Evolutionary conservation across 306 rosid species (phyloP).

Genomic region (cucumber (Cucumis sativus)): Cucumber_9930_V3 NC_026656.2:14672501-14673000

Average conservation of each 20-base stretch:
- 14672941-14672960: background rate
- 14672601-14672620: background rate
- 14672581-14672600: background rate
- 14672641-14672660: background rate
- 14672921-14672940: background rate
- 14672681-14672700: background rate
- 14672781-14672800: background rate
- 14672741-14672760: background rate
- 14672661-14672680: background rate
- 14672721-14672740: background rate
- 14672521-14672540: constrained; percentile 44
- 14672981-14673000: background rate
- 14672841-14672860: background rate
- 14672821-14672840: background rate
- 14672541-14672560: background rate
- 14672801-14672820: background rate
- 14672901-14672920: background rate
- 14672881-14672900: background rate
- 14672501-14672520: constrained; percentile 26
- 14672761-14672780: background rate
- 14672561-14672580: background rate
- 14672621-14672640: background rate
- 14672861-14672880: background rate
- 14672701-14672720: background rate
- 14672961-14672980: background rate